Evolutionary conservation across 2,329 filamentous ascomycete genomes (phyloP).

Genomic region (Cladophialophora yegresii): DNA sequence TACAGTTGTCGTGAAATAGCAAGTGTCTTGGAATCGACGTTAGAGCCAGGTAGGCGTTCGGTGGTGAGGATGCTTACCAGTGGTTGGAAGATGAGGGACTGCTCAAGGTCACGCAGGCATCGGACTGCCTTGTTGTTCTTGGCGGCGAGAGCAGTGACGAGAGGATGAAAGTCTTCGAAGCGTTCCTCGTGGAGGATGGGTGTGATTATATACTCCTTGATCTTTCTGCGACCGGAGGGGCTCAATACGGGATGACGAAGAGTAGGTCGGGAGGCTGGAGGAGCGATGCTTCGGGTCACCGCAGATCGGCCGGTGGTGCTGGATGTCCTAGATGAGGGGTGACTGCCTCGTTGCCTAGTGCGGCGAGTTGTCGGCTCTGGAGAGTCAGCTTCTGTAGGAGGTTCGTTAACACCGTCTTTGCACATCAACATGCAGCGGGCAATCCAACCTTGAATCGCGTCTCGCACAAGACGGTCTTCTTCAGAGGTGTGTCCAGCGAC

Average conservation of each 20-base stretch:
- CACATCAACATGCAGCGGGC: slow-evolving; percentile 36
- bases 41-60: slow-evolving; percentile 67
- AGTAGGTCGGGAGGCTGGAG: slow-evolving; percentile 48
- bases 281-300: slow-evolving; percentile 62
- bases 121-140: slow-evolving; percentile 77
- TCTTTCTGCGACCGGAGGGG: slow-evolving; percentile 70
- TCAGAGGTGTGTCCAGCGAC: slow-evolving; percentile 36
- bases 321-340: slow-evolving; percentile 19
- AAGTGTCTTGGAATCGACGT: slow-evolving; percentile 73
- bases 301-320: slow-evolving; percentile 44
- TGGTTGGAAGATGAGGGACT: slow-evolving; percentile 86
- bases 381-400: slow-evolving; percentile 35
- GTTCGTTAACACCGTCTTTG: slow-evolving; percentile 34
- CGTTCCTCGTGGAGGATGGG: slow-evolving; percentile 73
- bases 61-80: slow-evolving; percentile 68
- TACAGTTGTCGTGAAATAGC: slow-evolving; percentile 70
- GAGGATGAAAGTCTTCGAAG: slow-evolving; percentile 76
- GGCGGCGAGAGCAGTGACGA: slow-evolving; percentile 72
- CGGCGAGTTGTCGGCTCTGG: slow-evolving; percentile 27
- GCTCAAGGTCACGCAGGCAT: slow-evolving; percentile 90
- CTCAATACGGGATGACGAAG: slow-evolving; percentile 64
- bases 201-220: slow-evolving; percentile 74
- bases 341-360: slow-evolving; percentile 23
- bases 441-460: slow-evolving; percentile 39
- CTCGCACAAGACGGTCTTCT: slow-evolving; percentile 33